These are phyloP conservation scores for Cinnamomum chago DNA, from an alignment of 164 flowering plant species.

Conservation along the genomic window DNA sequence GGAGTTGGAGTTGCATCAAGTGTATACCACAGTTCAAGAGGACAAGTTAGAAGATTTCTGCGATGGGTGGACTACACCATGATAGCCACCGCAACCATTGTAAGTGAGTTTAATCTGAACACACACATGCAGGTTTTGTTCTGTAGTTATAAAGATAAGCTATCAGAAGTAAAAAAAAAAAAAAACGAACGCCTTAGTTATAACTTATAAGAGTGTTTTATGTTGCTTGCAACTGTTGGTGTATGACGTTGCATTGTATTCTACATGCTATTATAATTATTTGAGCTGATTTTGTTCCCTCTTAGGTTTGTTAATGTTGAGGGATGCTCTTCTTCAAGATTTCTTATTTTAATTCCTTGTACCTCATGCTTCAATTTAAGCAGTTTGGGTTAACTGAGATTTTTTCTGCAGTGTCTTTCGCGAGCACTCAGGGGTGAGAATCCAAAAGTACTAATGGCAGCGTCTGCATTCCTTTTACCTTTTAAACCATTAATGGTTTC, in stretches of 20 bases:
- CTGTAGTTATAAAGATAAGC: neutral
- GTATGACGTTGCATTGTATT: neutral
- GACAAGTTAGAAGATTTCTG: slow-evolving; percentile 57
- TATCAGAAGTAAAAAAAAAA: slow-evolving; percentile 5
- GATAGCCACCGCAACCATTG: slow-evolving; percentile 94
- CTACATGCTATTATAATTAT: neutral
- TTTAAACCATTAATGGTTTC: slow-evolving; percentile 93
- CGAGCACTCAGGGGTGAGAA: slow-evolving; percentile 80
- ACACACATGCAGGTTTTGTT: neutral
- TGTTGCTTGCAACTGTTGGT: neutral
- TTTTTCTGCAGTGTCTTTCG: slow-evolving; percentile 68
- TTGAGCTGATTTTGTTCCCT: neutral
- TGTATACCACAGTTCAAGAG: slow-evolving; percentile 89
- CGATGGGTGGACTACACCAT: slow-evolving; percentile 96
- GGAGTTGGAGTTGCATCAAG: slow-evolving; percentile 96
- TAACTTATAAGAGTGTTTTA: neutral
- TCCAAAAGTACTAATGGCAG: slow-evolving; percentile 77
- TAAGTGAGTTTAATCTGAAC: slow-evolving; percentile 27
- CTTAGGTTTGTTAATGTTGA: neutral
- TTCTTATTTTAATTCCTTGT: neutral
- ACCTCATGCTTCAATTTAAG: neutral
- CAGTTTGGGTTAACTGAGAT: slow-evolving; percentile 1
- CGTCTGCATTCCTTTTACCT: slow-evolving; percentile 75
- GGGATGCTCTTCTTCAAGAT: neutral
- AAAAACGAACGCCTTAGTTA: neutral